A percentile compares a stretch with the other conserved stretches of the same genome.
These are phyloP conservation scores for Russula foetens DNA, from an alignment of 768 basidiomycete genomes.

Conservation along the genomic window DNA sequence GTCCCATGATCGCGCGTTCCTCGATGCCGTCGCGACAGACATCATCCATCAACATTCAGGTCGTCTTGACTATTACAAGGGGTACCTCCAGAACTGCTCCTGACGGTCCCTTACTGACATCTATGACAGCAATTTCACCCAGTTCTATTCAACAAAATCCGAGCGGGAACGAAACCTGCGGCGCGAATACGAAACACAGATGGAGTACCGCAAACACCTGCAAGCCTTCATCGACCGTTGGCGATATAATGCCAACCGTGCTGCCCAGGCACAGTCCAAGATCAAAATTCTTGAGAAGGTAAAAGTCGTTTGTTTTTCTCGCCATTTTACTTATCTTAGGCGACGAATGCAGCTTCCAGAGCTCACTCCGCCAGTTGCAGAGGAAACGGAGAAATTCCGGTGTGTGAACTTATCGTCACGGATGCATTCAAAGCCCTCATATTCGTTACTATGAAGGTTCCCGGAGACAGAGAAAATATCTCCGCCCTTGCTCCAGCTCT, in stretches of 20 bases:
- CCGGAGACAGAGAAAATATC: constrained; percentile 97
- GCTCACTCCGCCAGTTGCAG: constrained; percentile 84
- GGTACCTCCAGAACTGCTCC: constrained; percentile 36
- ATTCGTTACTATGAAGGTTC: constrained; percentile 43
- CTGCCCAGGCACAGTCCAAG: constrained; percentile 78
- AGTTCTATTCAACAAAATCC: constrained; percentile 98
- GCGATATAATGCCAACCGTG: constrained; percentile 95
- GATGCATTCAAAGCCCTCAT: neutral
- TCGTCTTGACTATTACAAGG: constrained; percentile 96
- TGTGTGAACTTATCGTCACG: constrained; percentile 25
- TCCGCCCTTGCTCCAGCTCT: constrained; percentile 88
- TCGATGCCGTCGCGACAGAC: constrained; percentile 97
- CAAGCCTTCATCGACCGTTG: constrained; percentile 98
- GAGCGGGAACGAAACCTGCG: constrained; percentile 86
- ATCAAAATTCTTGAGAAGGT: constrained; percentile 74
- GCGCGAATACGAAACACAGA: constrained; percentile 94
- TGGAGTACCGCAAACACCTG: constrained; percentile 89
- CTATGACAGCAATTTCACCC: constrained; percentile 77
- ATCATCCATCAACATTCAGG: constrained; percentile 95
- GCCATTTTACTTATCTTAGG: neutral
- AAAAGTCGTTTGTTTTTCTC: neutral
- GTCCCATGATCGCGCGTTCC: constrained; percentile 95
- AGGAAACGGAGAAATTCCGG: constrained; percentile 92
- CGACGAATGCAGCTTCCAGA: constrained; percentile 63
- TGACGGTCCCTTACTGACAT: neutral